These are phyloP conservation scores for Globisporangium spinosum DNA, from an alignment of 352 stramenopile genomes.

Conservation along the genomic window DNA sequence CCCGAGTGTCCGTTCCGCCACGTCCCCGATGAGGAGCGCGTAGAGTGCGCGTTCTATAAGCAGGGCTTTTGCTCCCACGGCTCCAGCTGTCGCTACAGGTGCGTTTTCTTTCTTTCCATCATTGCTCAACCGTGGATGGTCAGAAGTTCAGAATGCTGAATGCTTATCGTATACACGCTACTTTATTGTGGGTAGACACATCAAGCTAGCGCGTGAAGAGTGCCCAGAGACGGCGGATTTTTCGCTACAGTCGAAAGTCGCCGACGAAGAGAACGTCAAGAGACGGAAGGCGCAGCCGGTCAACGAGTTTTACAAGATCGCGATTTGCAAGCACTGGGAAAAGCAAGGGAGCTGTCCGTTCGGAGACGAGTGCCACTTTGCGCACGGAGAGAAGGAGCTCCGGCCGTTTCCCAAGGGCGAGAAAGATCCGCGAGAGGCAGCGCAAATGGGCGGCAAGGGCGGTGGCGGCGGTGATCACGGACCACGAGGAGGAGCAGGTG, in stretches of 20 bases:
- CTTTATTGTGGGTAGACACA: slow-evolving; percentile 61
- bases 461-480: slow-evolving; percentile 16
- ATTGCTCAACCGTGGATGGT: not conserved
- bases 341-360: slow-evolving; percentile 95
- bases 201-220: slow-evolving; percentile 91
- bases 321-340: slow-evolving; percentile 96
- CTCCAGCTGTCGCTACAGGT: slow-evolving; percentile 92
- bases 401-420: slow-evolving; percentile 81
- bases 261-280: slow-evolving; percentile 89
- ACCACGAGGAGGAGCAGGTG: slow-evolving; percentile 3
- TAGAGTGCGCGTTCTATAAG: slow-evolving; percentile 97
- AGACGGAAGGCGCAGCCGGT: slow-evolving; percentile 82
- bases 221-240: slow-evolving; percentile 93
- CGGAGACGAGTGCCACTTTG: slow-evolving; percentile 96
- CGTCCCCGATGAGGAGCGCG: slow-evolving; percentile 93
- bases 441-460: slow-evolving; percentile 15
- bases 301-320: slow-evolving; percentile 98
- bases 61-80: slow-evolving; percentile 98
- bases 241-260: slow-evolving; percentile 87
- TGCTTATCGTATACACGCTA: not conserved
- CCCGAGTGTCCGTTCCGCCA: slow-evolving; percentile 96
- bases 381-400: slow-evolving; percentile 93
- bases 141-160: not conserved
- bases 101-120: slow-evolving; percentile 1
- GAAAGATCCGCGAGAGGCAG: slow-evolving; percentile 38